A percentile compares a stretch with the other conserved stretches of the same genome.
Evolutionary conservation across 768 basidiomycete genomes (phyloP).

Genomic region (Boletus barrowsii): DNA sequence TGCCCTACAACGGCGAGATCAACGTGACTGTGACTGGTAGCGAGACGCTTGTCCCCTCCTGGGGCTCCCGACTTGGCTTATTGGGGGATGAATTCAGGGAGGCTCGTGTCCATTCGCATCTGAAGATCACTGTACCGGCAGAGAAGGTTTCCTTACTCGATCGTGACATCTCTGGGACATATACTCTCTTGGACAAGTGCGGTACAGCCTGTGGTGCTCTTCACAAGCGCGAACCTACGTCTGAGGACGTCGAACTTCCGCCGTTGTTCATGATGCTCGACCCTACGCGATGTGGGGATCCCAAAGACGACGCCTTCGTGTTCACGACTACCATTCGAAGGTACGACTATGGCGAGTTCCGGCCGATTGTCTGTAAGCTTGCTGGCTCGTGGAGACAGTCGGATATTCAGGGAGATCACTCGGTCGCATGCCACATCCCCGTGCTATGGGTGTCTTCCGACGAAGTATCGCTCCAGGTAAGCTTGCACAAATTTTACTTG

Average conservation of each 20-base stretch:
- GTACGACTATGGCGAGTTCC: slow-evolving; percentile 76
- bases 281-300: slow-evolving; percentile 74
- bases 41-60: slow-evolving; percentile 74
- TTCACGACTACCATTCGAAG: slow-evolving; percentile 79
- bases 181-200: slow-evolving; percentile 78
- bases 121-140: slow-evolving; percentile 59
- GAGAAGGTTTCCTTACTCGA: slow-evolving; percentile 54
- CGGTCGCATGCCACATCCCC: slow-evolving; percentile 57
- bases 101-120: slow-evolving; percentile 60
- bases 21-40: slow-evolving; percentile 53
- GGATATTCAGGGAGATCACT: slow-evolving; percentile 43
- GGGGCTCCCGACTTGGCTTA: slow-evolving; percentile 82
- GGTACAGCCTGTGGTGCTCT: slow-evolving; percentile 85
- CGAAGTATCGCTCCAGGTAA: slow-evolving; percentile 53
- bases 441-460: slow-evolving; percentile 59
- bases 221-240: slow-evolving; percentile 55
- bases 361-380: slow-evolving; percentile 74
- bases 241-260: slow-evolving; percentile 49
- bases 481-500: slow-evolving; percentile 10
- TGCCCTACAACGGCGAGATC: slow-evolving; percentile 59
- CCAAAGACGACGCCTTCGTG: slow-evolving; percentile 76
- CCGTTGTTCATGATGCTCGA: slow-evolving; percentile 79
- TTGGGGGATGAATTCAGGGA: slow-evolving; percentile 60
- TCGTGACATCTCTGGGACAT: slow-evolving; percentile 77
- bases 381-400: slow-evolving; percentile 79